phyloP scores from a whole-genome alignment of 1,284 basidiomycete species.

The Malassezia restricta region DNA sequence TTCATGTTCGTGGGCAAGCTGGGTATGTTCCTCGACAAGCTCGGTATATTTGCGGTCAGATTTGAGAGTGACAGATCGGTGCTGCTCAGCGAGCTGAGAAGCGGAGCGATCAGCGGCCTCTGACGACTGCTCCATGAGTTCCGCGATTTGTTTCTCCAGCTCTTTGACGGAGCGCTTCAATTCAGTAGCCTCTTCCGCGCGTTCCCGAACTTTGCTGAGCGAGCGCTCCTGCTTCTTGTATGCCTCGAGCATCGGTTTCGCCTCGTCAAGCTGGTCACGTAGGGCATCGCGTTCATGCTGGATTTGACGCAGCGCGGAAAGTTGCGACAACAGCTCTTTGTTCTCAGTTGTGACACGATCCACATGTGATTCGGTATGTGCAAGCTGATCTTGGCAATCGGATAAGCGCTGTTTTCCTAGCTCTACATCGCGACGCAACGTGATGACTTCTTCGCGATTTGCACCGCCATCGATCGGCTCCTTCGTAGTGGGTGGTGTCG shows the following conservation, averaged over 20 bases:
- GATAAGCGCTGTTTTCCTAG: neutral
- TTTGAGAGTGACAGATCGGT: neutral
- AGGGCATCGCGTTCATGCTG: constrained; percentile 7
- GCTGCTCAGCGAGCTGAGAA: neutral
- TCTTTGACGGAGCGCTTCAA: constrained; percentile 4
- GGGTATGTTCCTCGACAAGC: neutral
- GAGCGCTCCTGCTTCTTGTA: constrained; percentile 1
- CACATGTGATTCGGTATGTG: neutral
- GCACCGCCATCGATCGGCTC: neutral
- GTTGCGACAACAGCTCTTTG: neutral
- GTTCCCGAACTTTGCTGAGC: constrained; percentile 1
- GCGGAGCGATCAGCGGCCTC: neutral
- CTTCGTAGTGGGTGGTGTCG: neutral
- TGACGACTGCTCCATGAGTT: neutral
- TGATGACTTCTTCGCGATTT: neutral
- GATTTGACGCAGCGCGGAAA: neutral
- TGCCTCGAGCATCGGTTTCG: neutral
- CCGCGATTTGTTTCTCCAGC: neutral
- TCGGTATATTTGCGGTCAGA: neutral
- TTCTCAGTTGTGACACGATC: constrained; percentile 5
- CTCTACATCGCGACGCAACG: constrained; percentile 1
- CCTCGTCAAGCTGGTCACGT: constrained; percentile 10
- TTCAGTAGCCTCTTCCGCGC: neutral
- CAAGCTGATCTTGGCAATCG: constrained; percentile 8
- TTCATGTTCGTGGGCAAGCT: neutral